Conservation (phyloP, 805 yeast species). For the Torulaspora indica region DNA sequence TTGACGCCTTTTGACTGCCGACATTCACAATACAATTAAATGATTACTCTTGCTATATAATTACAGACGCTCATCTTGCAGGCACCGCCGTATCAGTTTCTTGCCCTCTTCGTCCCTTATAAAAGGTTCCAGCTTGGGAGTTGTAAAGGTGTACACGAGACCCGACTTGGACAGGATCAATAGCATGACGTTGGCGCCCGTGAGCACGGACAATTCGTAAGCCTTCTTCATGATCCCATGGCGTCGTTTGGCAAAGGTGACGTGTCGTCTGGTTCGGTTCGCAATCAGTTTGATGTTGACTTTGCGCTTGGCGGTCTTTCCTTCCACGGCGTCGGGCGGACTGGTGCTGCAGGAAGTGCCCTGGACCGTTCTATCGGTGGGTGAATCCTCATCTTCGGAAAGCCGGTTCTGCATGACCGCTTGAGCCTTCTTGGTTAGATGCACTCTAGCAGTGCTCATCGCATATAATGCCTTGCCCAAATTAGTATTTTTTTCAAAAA, state of each 20-base stretch:
- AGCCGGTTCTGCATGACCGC: slow-evolving; percentile 1
- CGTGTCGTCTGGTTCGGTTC: slow-evolving; percentile 93
- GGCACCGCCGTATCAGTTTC: slow-evolving; percentile 86
- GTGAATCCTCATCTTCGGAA: slow-evolving; percentile 9
- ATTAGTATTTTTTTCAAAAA: slow-evolving; percentile 2
- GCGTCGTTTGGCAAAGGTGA: slow-evolving; percentile 94
- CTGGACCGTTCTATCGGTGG: slow-evolving; percentile 1
- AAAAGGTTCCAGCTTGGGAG: slow-evolving; percentile 92
- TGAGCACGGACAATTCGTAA: slow-evolving; percentile 87
- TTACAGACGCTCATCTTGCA: slow-evolving; percentile 40
- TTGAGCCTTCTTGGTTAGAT: not conserved
- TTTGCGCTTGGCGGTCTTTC: slow-evolving; percentile 7
- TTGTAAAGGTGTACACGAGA: slow-evolving; percentile 91
- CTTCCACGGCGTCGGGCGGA: slow-evolving; percentile 1
- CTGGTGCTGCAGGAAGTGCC: slow-evolving; percentile 4
- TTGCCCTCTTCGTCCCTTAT: slow-evolving; percentile 94
- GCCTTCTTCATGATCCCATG: slow-evolving; percentile 99
- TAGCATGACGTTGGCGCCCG: slow-evolving; percentile 92
- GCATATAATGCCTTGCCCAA: not conserved
- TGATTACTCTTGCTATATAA: not conserved
- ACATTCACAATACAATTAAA: no score
- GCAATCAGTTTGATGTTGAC: slow-evolving; percentile 74
- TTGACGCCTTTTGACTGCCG: no score
- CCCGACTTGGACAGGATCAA: slow-evolving; percentile 94
- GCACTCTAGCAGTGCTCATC: not conserved